Base-by-base conservation (phyloP, 352 stramenopile genomes). In the Thraustotheca clavata region DNA sequence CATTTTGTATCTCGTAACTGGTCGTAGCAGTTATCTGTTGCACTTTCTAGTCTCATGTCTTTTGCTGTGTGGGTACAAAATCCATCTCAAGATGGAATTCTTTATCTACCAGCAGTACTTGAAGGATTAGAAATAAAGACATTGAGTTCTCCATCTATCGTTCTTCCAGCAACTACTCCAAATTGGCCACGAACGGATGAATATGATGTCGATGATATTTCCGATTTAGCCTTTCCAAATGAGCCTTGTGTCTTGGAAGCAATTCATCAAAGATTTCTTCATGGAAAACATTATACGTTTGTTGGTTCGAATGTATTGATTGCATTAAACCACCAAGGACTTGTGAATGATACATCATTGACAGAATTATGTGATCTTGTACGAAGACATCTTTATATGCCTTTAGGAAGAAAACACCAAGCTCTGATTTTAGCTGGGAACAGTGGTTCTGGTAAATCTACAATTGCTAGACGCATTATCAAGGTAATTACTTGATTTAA, bases 361-460 rank as follows among this genome's bases (percentile, higher is more conserved):
- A 1, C 12, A 26, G 29, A 16, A 22, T 26, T 43, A 6, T 14
- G 26, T 38, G 29, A 18, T 60, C 4, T 6, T 16, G 2, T 22
- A 40, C 27, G 50, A 3, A 1, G 50, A 14, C 27, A 60, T 22
- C 22, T 60, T n/a, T n/a, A 48, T 31, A 24, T 31, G 29, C n/a
- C n/a, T 27, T 9, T 40, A 11, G 29, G 32, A 11, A 16, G 50
- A 2, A 40, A 43, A 18, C 26, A 60, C 32, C 50, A 60, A 4
- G 48, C n/a, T 16, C 43, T 60, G 18, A 12, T 60, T n/a, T n/a
- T 60, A 20, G 18, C 29, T 34, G 50, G 50, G 9, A 26, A 60
- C 26, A 60, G 50, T 38, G 50, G 50, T 24, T 18, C 50, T 20
- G 50, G 50, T 38, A 60, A 60, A 38, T 60, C 50, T 18, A 11